Conservation (phyloP, 352 stramenopile species). For the Phytophthora fragariae region DNA sequence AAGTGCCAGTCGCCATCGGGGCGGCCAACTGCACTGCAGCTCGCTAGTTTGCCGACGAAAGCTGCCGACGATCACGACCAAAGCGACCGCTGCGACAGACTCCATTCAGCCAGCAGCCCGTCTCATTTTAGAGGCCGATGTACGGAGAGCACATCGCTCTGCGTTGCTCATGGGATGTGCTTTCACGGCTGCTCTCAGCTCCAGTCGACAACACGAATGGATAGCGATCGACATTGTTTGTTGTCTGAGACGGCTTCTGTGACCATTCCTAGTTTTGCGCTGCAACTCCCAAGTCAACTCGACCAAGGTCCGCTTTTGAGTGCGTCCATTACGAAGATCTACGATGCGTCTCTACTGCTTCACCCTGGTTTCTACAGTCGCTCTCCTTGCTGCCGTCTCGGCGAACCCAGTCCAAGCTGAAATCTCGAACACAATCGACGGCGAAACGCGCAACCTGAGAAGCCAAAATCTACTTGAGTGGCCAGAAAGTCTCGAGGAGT, state of each 20-base stretch:
- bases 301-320: not conserved
- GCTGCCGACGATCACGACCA: not conserved
- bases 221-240: not conserved
- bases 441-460: slow-evolving; percentile 17
- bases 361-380: not conserved
- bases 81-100: not conserved
- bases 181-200: not conserved
- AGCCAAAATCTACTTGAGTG: slow-evolving; percentile 13
- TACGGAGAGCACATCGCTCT: slow-evolving; percentile 5
- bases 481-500: slow-evolving; percentile 19
- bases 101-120: not conserved
- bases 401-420: not conserved
- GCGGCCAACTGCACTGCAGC: not conserved
- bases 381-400: not conserved
- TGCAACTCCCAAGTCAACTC: slow-evolving; percentile 1
- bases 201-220: not conserved
- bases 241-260: not conserved
- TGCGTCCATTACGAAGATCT: not conserved
- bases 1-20: not conserved
- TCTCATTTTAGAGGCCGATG: slow-evolving; percentile 10
- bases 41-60: not conserved
- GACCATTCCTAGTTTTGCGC: slow-evolving; percentile 9
- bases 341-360: slow-evolving; percentile 12
- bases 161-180: slow-evolving; percentile 22
- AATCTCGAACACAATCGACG: not conserved